Evolutionary conservation across 306 rosid genomes (phyloP), one percentile per base, ranked within the genome.

Genomic region (Quillaja saponaria): DNA sequence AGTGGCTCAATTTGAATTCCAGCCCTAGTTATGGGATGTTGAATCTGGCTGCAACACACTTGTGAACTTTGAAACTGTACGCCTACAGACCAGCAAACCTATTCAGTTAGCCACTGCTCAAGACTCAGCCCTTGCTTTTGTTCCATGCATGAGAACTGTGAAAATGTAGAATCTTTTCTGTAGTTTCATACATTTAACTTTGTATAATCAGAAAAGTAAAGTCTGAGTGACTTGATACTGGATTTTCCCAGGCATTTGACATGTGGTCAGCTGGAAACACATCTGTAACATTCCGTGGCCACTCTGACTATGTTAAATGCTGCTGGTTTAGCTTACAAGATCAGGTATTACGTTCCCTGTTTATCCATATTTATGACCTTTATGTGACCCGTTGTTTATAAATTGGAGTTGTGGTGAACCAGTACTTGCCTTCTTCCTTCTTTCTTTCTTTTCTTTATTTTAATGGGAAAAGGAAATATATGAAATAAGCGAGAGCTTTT

Each of bases 121-220:
- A 61, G 94, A 85, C 72, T 75, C 91, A 9, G 52, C 77, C 63
- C 75, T 76, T 55, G 85, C 80, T 72, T 92, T 92, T 78, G 95
- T 85, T 80, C 99, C 99, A 54, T 92, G 99, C 94, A 89, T 86
- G 96, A 66, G 89, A 64, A 21, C 91, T 74, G 95, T 85, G 69
- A 92, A 92, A 76, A 95, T 89, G 78, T 8, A 8, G 13, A 39
- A 21, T 20, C 45, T 58, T 64, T 38, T 33, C 7, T 35, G 19
- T 42, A 14, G 28, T 65, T 69, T 57, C 12, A 51, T 45, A 49
- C 37, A 17, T 49, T 20, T 20, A 34, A 58, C 56, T 75, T 60
- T 31, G 58, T 34, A 33, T 41, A 15, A 61, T 51, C 25, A 16
- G 28, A 49, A 31, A 58, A 44, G 59, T 63, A 64, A 55, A 55